Percentiles rank a stretch among this genome's conserved stretches.
Evolutionary conservation across 805 yeast species (phyloP).

Genomic region (Saccharomycopsis sp.): DNA sequence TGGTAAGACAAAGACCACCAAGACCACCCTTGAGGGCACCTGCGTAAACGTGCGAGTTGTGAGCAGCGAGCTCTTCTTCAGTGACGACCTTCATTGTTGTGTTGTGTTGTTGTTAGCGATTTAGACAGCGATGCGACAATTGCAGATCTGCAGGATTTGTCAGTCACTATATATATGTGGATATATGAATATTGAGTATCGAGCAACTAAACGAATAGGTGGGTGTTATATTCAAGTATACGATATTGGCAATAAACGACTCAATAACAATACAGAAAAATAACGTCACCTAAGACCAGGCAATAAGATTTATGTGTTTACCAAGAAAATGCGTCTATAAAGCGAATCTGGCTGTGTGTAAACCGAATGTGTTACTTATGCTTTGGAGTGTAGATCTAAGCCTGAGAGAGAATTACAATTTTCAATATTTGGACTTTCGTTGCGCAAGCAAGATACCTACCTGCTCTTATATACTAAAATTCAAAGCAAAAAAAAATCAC

Average conservation of each 20-base stretch:
- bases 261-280: background rate
- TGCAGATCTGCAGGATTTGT: background rate
- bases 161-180: background rate
- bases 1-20: slow-evolving; percentile 51
- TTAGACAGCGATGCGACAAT: background rate
- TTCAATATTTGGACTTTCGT: background rate
- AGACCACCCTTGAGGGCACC: slow-evolving; percentile 60
- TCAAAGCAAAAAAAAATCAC: background rate
- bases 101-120: background rate
- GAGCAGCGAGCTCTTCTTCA: slow-evolving; percentile 61
- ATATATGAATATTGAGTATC: background rate
- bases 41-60: slow-evolving; percentile 45
- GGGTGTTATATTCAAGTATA: no score
- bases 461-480: background rate
- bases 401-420: no score
- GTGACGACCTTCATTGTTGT: slow-evolving; percentile 57
- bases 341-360: background rate
- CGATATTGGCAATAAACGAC: background rate
- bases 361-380: no score
- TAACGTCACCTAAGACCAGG: background rate
- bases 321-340: background rate
- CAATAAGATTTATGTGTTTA: background rate
- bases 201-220: background rate
- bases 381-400: no score
- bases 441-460: background rate